Conservation (phyloP, 768 basidiomycete species). For the Tricholoma flavovirens region DNA sequence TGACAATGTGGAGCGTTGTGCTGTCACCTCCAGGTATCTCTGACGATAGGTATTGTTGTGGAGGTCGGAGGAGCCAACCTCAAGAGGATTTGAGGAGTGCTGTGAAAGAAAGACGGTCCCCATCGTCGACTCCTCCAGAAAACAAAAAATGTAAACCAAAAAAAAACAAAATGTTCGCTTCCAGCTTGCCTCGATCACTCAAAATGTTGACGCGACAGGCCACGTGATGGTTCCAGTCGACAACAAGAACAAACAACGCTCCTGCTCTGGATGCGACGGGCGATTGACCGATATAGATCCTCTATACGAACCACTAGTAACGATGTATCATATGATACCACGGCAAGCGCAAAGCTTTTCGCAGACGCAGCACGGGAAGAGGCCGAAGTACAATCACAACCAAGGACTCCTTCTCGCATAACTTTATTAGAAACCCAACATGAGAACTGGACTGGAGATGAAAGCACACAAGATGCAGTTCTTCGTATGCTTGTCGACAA, state of each 20-base stretch:
- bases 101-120: slow-evolving; percentile 47
- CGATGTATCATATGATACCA: background rate
- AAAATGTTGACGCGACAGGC: background rate
- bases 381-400: slow-evolving; percentile 23
- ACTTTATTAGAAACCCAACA: slow-evolving; percentile 38
- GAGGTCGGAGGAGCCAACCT: slow-evolving; percentile 56
- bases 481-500: slow-evolving; percentile 84
- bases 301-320: background rate
- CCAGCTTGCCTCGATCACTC: background rate
- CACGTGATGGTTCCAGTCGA: background rate
- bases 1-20: slow-evolving; percentile 23
- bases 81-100: slow-evolving; percentile 72
- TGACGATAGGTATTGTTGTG: slow-evolving; percentile 43
- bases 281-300: background rate
- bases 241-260: background rate
- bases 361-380: slow-evolving; percentile 57
- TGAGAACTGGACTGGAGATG: slow-evolving; percentile 76
- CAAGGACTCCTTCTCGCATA: slow-evolving; percentile 12
- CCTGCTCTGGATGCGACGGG: background rate
- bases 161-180: background rate
- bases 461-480: slow-evolving; percentile 61
- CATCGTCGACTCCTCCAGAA: slow-evolving; percentile 19
- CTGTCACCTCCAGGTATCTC: slow-evolving; percentile 29
- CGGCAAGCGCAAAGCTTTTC: slow-evolving; percentile 58
- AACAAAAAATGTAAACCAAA: background rate